Evolutionary conservation across 495 filamentous ascomycete species (phyloP).

Genomic region (Aspergillus heteromorphus): DNA sequence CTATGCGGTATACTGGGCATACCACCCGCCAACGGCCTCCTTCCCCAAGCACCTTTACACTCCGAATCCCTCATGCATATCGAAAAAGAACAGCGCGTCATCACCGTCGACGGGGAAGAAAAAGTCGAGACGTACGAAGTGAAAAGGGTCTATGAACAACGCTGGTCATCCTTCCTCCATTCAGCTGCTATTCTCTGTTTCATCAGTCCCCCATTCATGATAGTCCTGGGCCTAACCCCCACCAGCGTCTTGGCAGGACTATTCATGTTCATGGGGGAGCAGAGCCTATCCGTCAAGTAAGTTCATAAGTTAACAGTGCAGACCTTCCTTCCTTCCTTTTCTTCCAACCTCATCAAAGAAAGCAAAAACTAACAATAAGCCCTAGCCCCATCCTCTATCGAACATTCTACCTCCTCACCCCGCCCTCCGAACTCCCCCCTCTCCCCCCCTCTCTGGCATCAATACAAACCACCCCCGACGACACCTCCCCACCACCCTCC

Average conservation of each 20-base stretch:
- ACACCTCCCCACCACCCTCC: constrained; percentile 7
- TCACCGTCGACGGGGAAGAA: constrained; percentile 35
- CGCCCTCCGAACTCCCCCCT: constrained; percentile 57
- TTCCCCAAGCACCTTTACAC: constrained; percentile 66
- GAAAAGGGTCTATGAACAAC: constrained; percentile 60
- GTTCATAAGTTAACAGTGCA: background rate
- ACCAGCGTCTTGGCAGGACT: constrained; percentile 64
- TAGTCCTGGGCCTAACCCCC: constrained; percentile 61
- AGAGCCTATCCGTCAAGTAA: constrained; percentile 62
- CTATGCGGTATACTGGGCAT: constrained; percentile 66
- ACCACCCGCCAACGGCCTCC: constrained; percentile 63
- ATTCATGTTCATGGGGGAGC: constrained; percentile 71
- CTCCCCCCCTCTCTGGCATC: constrained; percentile 41
- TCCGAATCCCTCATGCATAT: constrained; percentile 60
- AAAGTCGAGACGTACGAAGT: constrained; percentile 36
- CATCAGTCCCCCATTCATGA: constrained; percentile 62
- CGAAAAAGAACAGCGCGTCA: constrained; percentile 36
- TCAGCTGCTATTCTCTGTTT: constrained; percentile 57
- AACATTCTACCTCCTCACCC: constrained; percentile 59
- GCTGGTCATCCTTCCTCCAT: constrained; percentile 62
- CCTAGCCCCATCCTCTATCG: constrained; percentile 56
- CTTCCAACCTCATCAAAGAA: background rate
- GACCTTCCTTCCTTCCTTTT: background rate
- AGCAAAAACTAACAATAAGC: background rate
- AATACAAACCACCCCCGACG: constrained; percentile 5